Conservation (phyloP, 1,284 basidiomycete species). For the Naganishia cerealis region DNA sequence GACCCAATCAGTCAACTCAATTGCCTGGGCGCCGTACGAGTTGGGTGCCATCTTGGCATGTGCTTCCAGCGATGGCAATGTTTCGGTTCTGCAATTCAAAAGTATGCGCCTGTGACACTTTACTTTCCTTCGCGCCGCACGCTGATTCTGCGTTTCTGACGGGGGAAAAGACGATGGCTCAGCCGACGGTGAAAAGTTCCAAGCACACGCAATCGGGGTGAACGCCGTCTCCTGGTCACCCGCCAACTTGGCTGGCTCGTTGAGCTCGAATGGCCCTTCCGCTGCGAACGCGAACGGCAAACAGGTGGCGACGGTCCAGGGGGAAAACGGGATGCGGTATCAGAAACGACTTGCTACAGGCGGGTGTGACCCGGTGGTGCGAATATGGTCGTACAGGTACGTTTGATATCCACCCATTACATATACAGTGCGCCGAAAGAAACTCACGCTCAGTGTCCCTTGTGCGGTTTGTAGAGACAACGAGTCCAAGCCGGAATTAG, state of each 20-base stretch:
- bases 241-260: conserved; percentile 78
- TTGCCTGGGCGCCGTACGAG: conserved; percentile 97
- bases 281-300: conserved; percentile 28
- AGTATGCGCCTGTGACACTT: conserved; percentile 60
- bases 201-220: conserved; percentile 92
- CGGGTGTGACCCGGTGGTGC: conserved; percentile 93
- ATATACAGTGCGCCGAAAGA: no score
- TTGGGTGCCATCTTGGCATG: conserved; percentile 94
- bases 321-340: conserved; percentile 23
- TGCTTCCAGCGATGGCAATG: conserved; percentile 95
- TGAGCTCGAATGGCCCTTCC: conserved; percentile 65
- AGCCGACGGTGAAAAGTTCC: conserved; percentile 92
- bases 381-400: conserved; percentile 80
- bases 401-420: conserved; percentile 32
- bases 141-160: not conserved
- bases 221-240: conserved; percentile 98
- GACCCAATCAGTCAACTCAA: conserved; percentile 75
- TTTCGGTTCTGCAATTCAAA: conserved; percentile 96
- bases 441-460: not conserved
- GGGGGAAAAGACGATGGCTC: conserved; percentile 78
- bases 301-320: conserved; percentile 25
- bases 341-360: conserved; percentile 86
- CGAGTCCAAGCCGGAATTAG: conserved; percentile 54
- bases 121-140: not conserved
- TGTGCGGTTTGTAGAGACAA: conserved; percentile 9